Conservation (phyloP, 805 yeast species). For the Yamadazyma olivae region DNA sequence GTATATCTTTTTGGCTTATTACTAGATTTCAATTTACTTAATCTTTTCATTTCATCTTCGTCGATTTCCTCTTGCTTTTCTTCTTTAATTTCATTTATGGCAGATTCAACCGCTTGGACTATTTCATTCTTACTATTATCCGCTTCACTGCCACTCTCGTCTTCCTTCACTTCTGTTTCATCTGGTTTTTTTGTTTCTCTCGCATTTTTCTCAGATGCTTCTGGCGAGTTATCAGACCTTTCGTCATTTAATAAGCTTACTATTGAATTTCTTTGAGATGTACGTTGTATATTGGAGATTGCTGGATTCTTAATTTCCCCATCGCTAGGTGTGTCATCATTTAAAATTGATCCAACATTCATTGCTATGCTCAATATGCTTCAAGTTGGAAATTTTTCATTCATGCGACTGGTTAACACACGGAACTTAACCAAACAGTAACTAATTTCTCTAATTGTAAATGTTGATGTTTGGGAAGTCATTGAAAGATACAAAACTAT, state of each 20-base stretch:
- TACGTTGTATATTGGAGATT: constrained; percentile 1
- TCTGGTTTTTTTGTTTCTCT: not conserved
- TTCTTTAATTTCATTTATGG: constrained; percentile 1
- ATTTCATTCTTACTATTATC: not conserved
- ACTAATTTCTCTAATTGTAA: no score
- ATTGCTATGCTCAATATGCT: no score
- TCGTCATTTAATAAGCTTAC: constrained; percentile 9
- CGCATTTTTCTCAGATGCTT: not conserved
- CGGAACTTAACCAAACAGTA: no score
- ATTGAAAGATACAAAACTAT: no score
- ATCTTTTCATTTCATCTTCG: constrained; percentile 26
- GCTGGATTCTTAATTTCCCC: constrained; percentile 3
- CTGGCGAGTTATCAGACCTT: not conserved
- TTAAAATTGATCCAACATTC: constrained; percentile 39
- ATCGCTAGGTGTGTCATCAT: constrained; percentile 22
- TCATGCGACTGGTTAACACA: no score
- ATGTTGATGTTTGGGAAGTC: no score
- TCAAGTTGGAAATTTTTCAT: no score
- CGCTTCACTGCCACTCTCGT: no score
- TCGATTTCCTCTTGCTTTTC: constrained; percentile 5
- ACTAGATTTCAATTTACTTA: constrained; percentile 19
- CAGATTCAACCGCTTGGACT: no score
- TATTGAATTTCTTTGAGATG: constrained; percentile 8
- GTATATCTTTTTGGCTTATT: constrained; percentile 60
- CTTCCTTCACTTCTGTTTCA: not conserved